Conservation (phyloP, 2,329 filamentous ascomycete species). For the Phyllosticta citribraziliensis region DNA sequence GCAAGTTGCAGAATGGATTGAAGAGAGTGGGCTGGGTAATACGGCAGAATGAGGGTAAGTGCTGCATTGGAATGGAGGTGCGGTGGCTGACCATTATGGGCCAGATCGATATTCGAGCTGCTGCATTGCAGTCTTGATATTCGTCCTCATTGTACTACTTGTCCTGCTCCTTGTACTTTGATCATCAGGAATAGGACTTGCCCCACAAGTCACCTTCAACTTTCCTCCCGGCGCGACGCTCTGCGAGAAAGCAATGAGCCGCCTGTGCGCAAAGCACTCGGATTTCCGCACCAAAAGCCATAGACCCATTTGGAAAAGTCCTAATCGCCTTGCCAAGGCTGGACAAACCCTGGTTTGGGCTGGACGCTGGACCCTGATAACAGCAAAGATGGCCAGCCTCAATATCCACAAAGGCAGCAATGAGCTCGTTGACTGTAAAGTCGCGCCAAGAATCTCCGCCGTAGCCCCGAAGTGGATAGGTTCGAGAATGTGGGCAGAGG, state of each 20-base stretch:
- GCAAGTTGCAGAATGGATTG: conserved; percentile 75
- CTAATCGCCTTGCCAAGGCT: not conserved
- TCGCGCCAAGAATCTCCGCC: not conserved
- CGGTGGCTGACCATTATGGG: conserved; percentile 12
- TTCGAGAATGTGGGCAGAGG: not conserved
- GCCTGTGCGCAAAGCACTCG: not conserved
- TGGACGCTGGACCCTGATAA: not conserved
- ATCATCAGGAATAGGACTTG: not conserved
- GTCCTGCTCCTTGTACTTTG: conserved; percentile 59
- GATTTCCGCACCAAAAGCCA: not conserved
- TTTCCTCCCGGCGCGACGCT: not conserved
- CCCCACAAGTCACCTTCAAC: not conserved
- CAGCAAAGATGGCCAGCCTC: not conserved
- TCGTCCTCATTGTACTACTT: conserved; percentile 77
- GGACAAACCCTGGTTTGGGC: not conserved
- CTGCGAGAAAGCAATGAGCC: not conserved
- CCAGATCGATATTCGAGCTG: conserved; percentile 67
- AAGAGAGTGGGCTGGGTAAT: conserved; percentile 79
- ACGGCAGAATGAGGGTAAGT: conserved; percentile 76
- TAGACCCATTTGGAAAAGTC: not conserved
- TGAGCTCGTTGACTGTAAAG: not conserved
- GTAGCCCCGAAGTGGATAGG: not conserved
- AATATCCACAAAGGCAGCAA: not conserved
- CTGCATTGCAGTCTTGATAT: conserved; percentile 81
- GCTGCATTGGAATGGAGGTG: not conserved